Conservation (phyloP, 1,139 yeast genomes). For the Sugiyamaella paludigena region DNA sequence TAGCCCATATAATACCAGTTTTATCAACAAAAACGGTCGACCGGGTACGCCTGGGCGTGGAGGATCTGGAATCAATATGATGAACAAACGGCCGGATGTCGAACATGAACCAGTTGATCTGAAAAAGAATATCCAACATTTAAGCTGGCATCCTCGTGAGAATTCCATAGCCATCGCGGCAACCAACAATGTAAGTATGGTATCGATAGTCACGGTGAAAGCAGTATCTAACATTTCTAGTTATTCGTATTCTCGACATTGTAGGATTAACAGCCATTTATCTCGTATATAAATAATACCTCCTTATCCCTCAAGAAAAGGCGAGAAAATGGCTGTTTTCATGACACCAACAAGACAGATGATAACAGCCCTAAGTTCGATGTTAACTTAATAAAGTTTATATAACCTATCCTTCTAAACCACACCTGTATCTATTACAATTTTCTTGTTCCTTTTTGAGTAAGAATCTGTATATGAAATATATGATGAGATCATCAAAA, state of each 20-base stretch:
- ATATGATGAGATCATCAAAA: slow-evolving; percentile 1
- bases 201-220: slow-evolving; percentile 54
- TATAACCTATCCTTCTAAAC: no score
- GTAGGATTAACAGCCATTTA: slow-evolving; percentile 16
- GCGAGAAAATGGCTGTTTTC: neutral
- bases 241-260: slow-evolving; percentile 44
- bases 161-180: slow-evolving; percentile 98
- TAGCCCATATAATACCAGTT: slow-evolving; percentile 15
- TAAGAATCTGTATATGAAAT: slow-evolving; percentile 12
- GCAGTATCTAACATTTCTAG: slow-evolving; percentile 13
- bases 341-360: neutral
- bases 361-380: no score
- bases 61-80: slow-evolving; percentile 30
- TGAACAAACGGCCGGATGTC: slow-evolving; percentile 41
- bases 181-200: slow-evolving; percentile 86
- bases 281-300: neutral
- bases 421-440: slow-evolving; percentile 10
- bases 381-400: neutral
- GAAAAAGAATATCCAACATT: slow-evolving; percentile 89
- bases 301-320: no score
- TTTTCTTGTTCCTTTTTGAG: slow-evolving; percentile 1
- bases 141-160: slow-evolving; percentile 98
- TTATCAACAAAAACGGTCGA: slow-evolving; percentile 23
- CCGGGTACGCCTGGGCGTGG: slow-evolving; percentile 25
- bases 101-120: slow-evolving; percentile 89